These are phyloP conservation scores for Asparagopsis taxiformis DNA, from an alignment of 31 red algal species.

Conservation along the genomic window DNA sequence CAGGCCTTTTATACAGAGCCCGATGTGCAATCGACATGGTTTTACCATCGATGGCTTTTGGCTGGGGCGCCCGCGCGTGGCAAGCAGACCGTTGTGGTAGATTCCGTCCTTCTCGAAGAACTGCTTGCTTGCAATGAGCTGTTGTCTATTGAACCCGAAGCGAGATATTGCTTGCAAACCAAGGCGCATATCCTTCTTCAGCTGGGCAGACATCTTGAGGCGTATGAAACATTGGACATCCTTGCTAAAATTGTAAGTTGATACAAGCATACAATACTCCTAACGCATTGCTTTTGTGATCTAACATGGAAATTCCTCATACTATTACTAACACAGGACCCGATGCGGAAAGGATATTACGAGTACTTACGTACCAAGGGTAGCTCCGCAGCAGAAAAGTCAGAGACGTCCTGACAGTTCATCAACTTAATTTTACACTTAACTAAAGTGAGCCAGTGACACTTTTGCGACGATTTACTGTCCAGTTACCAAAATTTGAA, in stretches of 20 bases:
- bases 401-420: no score
- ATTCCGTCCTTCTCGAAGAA: conserved; percentile 36
- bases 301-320: not conserved
- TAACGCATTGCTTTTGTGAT: not conserved
- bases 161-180: conserved; percentile 45
- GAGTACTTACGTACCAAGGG: conserved; percentile 6
- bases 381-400: no score
- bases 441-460: no score
- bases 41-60: conserved; percentile 93
- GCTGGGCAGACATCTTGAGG: conserved; percentile 26
- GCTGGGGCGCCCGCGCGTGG: conserved; percentile 57
- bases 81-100: conserved; percentile 13
- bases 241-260: conserved; percentile 52
- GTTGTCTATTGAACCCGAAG: conserved; percentile 56
- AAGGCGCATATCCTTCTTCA: conserved; percentile 60
- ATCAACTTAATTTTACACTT: no score
- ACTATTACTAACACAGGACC: conserved; percentile 14
- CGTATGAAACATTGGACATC: conserved; percentile 26
- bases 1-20: conserved; percentile 94
- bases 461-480: no score
- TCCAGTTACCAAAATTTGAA: no score
- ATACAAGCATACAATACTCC: not conserved
- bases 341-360: conserved; percentile 62
- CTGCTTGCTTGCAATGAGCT: conserved; percentile 61
- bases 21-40: conserved; percentile 85